Evolutionary conservation across 2,329 filamentous ascomycete genomes (phyloP).

Genomic region (Meredithiella fracta): DNA sequence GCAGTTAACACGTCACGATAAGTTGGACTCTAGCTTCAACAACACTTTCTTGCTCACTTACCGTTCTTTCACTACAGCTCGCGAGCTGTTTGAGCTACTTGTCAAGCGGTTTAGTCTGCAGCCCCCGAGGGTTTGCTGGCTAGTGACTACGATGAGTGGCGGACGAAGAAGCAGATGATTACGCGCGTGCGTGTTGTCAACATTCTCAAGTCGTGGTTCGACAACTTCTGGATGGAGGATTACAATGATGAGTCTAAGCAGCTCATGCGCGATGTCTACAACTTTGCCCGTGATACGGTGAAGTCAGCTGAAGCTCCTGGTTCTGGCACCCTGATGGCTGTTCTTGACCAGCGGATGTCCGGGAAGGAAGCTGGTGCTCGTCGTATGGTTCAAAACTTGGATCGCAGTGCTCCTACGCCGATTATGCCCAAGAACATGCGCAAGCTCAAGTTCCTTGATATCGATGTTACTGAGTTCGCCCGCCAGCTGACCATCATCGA

Average conservation of each 20-base stretch:
- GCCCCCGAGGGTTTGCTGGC: conserved; percentile 66
- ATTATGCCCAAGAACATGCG: conserved; percentile 99
- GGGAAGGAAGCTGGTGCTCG: conserved; percentile 79
- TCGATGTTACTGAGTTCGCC: conserved; percentile 92
- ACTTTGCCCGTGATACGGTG: conserved; percentile 80
- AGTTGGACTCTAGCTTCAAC: conserved; percentile 88
- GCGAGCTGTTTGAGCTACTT: conserved; percentile 81
- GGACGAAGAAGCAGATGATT: conserved; percentile 85
- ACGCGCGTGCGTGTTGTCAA: conserved; percentile 95
- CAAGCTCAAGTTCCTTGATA: conserved; percentile 96
- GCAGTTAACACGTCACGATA: conserved; percentile 89
- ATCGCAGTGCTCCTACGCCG: conserved; percentile 63
- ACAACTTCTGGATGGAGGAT: conserved; percentile 97
- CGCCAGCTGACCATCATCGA: conserved; percentile 94
- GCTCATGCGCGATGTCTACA: conserved; percentile 74
- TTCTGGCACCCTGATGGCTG: conserved; percentile 64
- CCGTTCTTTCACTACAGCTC: conserved; percentile 78
- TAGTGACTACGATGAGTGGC: conserved; percentile 71
- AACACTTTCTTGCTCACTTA: conserved; percentile 96
- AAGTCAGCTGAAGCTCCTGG: conserved; percentile 88
- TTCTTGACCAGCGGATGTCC: conserved; percentile 73
- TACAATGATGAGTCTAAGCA: conserved; percentile 68
- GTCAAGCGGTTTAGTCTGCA: conserved; percentile 87
- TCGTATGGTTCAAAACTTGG: conserved; percentile 72
- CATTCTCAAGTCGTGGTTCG: conserved; percentile 95